Evolutionary conservation across 805 yeast species (phyloP).

Genomic region (Dipodascopsis uninucleata): DNA sequence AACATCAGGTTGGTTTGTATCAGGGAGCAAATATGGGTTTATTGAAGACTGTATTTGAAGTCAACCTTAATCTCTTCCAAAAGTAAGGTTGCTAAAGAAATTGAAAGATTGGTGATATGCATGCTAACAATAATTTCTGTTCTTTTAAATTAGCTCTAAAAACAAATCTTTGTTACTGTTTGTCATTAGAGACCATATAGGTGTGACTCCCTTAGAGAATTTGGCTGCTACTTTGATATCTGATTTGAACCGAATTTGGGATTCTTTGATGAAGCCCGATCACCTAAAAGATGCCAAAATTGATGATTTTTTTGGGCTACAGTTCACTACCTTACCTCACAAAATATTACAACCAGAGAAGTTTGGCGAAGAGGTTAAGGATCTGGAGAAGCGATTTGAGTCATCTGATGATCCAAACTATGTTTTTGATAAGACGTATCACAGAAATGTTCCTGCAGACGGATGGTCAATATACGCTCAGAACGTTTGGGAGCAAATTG

Average conservation of each 20-base stretch:
- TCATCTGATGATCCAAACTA: constrained; percentile 32
- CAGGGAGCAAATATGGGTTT: constrained; percentile 98
- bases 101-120: constrained; percentile 6
- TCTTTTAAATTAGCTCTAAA: constrained; percentile 5
- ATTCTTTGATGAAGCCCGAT: constrained; percentile 65
- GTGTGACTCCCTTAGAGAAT: constrained; percentile 74
- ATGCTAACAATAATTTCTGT: not conserved
- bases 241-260: constrained; percentile 80
- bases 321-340: constrained; percentile 79
- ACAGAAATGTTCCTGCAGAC: constrained; percentile 84
- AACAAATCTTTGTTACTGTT: constrained; percentile 65
- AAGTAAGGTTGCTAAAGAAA: constrained; percentile 44
- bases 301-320: constrained; percentile 77
- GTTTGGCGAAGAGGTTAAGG: constrained; percentile 57
- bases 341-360: constrained; percentile 74
- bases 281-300: constrained; percentile 54
- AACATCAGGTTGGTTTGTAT: constrained; percentile 91
- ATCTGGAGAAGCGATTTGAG: constrained; percentile 60
- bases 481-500: constrained; percentile 92
- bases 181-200: constrained; percentile 89
- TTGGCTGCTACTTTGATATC: constrained; percentile 62
- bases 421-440: constrained; percentile 67
- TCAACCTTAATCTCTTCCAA: constrained; percentile 81
- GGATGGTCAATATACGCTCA: constrained; percentile 94
- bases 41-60: constrained; percentile 93